phyloP scores from a whole-genome alignment of 2,329 filamentous ascomycete genomes.

The Pseudogymnoascus sp. region DNA sequence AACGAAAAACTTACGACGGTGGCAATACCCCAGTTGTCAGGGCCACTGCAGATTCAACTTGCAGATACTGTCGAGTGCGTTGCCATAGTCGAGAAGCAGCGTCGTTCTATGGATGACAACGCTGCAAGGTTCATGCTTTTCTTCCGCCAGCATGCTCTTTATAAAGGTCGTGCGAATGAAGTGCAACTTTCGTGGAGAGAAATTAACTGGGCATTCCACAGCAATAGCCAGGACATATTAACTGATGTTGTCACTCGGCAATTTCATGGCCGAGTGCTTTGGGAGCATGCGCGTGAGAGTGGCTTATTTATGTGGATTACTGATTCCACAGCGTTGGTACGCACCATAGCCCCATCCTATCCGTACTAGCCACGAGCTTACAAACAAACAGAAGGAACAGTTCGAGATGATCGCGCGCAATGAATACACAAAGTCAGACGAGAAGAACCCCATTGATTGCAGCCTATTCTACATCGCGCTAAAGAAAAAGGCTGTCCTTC shows the following conservation, averaged over 20 bases:
- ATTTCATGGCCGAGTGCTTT: conserved; percentile 71
- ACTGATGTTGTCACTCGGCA: conserved; percentile 74
- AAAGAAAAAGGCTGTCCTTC: conserved; percentile 79
- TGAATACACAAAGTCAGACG: conserved; percentile 81
- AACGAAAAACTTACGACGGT: conserved; percentile 71
- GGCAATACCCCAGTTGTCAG: conserved; percentile 71
- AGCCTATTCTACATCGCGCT: conserved; percentile 87
- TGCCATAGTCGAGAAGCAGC: conserved; percentile 76
- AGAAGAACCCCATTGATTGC: conserved; percentile 86
- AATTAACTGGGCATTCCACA: conserved; percentile 81
- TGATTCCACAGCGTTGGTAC: conserved; percentile 67
- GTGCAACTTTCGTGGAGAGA: conserved; percentile 67
- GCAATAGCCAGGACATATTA: conserved; percentile 80
- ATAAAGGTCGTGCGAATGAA: conserved; percentile 56
- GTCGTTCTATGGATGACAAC: conserved; percentile 84
- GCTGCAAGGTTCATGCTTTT: conserved; percentile 82
- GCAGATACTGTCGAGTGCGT: conserved; percentile 80
- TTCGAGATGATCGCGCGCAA: conserved; percentile 89
- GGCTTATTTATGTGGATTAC: conserved; percentile 94
- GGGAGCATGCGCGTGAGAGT: conserved; percentile 77
- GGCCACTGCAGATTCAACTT: conserved; percentile 78
- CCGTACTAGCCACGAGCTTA: not conserved
- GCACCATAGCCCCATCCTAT: conserved; percentile 27
- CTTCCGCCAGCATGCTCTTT: conserved; percentile 72
- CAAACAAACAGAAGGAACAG: conserved; percentile 52